These are phyloP conservation scores for Trichoderma sp. DNA, from an alignment of 2,329 filamentous ascomycete species.

Conservation along the genomic window DNA sequence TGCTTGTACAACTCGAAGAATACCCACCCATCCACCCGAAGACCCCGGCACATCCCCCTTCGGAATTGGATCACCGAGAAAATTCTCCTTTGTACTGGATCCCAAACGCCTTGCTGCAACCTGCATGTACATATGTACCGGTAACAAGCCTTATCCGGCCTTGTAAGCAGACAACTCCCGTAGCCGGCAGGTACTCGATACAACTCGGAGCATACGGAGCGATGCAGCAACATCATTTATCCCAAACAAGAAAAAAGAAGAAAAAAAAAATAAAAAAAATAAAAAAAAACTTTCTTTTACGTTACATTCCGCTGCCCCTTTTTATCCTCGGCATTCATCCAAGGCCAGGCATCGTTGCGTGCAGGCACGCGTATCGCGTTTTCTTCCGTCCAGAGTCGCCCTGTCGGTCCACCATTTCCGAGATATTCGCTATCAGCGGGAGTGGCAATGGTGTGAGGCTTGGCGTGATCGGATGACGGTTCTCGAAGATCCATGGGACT, in stretches of 20 bases:
- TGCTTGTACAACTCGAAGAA: neutral
- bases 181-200: neutral
- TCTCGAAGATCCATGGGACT: neutral
- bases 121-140: neutral
- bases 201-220: neutral
- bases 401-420: neutral
- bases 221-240: neutral
- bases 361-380: neutral
- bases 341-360: neutral
- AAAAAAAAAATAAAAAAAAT: neutral
- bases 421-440: conserved; percentile 12
- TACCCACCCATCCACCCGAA: neutral
- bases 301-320: neutral
- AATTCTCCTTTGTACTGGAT: neutral
- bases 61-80: neutral
- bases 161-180: neutral
- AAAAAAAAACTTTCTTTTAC: neutral
- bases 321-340: neutral
- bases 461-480: conserved; percentile 4
- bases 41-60: neutral
- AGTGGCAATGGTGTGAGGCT: conserved; percentile 5
- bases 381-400: neutral
- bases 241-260: too few species aligned
- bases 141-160: neutral
- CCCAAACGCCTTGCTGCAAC: neutral